Percentiles rank a stretch among this genome's conserved stretches.
Evolutionary conservation across 2,329 filamentous ascomycete species (phyloP).

Genomic region (Hirsutella thompsonii): DNA sequence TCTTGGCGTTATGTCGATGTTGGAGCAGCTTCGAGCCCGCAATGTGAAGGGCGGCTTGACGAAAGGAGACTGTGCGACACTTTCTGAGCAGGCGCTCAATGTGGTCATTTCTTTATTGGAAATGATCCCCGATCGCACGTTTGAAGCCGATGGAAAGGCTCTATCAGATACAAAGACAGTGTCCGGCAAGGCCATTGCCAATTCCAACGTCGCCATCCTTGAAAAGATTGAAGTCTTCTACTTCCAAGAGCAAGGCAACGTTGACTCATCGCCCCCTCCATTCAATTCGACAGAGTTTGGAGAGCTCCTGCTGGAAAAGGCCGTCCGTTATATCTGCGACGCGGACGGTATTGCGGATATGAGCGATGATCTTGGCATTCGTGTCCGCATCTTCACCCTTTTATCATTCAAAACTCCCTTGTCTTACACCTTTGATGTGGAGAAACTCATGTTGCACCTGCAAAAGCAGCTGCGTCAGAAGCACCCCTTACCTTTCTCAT

Average conservation of each 20-base stretch:
- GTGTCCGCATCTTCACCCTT: constrained; percentile 45
- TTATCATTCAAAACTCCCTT: constrained; percentile 39
- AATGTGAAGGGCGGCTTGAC: constrained; percentile 18
- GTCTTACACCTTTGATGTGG: constrained; percentile 28
- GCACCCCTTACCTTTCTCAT: constrained; percentile 31
- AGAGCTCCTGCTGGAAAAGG: constrained; percentile 51
- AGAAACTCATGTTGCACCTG: constrained; percentile 36
- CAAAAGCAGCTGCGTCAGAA: constrained; percentile 29
- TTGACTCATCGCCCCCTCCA: constrained; percentile 48
- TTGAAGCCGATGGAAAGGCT: constrained; percentile 18
- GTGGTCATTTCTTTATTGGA: constrained; percentile 47
- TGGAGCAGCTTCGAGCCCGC: constrained; percentile 36
- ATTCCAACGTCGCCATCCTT: constrained; percentile 36
- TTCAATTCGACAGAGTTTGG: constrained; percentile 42
- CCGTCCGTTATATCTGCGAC: constrained; percentile 36
- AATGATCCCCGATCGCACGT: constrained; percentile 51
- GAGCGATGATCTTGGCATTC: constrained; percentile 37
- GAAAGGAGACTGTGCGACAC: constrained; percentile 14
- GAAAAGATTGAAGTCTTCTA: constrained; percentile 55
- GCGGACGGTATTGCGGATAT: constrained; percentile 27
- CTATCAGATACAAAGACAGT: constrained; percentile 2
- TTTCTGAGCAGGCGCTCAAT: constrained; percentile 23
- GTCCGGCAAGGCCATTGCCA: constrained; percentile 3
- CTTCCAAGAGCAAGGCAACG: constrained; percentile 53
- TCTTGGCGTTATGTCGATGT: constrained; percentile 47